Percentiles rank a stretch among this genome's conserved stretches.
These are phyloP conservation scores for Chrysophaeum taylorii DNA, from an alignment of 352 stramenopile species.

Conservation along the genomic window DNA sequence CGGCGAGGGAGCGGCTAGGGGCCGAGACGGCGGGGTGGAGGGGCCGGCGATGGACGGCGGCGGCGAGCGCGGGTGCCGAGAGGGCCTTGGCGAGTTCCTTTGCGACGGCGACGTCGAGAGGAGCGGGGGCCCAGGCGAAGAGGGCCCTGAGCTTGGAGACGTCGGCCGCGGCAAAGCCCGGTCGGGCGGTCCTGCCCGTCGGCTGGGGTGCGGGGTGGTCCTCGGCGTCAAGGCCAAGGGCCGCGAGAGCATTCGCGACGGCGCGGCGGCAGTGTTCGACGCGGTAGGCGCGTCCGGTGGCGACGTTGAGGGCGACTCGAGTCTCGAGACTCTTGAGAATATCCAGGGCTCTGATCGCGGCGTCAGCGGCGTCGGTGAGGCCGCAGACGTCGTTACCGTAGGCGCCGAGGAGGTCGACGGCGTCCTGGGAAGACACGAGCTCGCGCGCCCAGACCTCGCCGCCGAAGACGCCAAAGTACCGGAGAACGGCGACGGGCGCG, in stretches of 20 bases:
- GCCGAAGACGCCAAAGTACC: background rate
- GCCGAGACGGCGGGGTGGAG: too few species aligned
- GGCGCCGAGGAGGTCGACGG: background rate
- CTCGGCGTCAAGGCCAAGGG: background rate
- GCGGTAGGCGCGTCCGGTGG: background rate
- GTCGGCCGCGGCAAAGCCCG: background rate
- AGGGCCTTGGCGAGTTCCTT: background rate
- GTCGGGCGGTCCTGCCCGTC: too few species aligned
- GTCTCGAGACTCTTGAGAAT: too few species aligned
- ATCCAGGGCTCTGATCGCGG: background rate
- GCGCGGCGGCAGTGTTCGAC: background rate
- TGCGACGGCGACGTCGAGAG: background rate
- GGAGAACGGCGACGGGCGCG: background rate
- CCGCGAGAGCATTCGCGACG: background rate
- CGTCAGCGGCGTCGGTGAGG: background rate
- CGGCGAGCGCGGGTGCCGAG: too few species aligned
- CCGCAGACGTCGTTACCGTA: background rate
- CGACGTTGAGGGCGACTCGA: background rate
- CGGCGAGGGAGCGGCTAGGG: background rate
- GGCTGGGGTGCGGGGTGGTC: too few species aligned
- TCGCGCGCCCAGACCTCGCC: too few species aligned
- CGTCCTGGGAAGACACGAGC: too few species aligned
- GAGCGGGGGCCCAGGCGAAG: background rate
- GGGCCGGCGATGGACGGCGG: background rate
- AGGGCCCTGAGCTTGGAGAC: background rate